Evolutionary conservation across 306 rosid species (phyloP).

Genomic region (Luffa acutangula): DNA sequence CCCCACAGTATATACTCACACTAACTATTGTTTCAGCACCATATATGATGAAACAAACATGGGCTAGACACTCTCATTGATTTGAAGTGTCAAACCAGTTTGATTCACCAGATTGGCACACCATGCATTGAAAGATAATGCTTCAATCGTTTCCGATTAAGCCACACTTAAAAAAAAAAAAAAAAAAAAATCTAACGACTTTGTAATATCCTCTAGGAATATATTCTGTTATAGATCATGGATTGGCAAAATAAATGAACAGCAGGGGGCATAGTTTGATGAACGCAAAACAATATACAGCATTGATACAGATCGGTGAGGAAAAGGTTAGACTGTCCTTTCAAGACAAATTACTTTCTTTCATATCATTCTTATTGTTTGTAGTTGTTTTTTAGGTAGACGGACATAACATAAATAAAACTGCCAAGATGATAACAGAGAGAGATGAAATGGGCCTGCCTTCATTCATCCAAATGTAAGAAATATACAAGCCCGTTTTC

Average conservation of each 20-base stretch:
- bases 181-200: background rate
- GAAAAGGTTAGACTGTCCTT: background rate
- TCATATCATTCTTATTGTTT: background rate
- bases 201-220: too few species aligned
- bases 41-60: background rate
- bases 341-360: background rate
- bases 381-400: background rate
- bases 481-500: background rate
- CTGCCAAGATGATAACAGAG: slow-evolving; percentile 11
- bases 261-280: background rate
- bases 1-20: background rate
- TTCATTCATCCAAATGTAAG: slow-evolving; percentile 12
- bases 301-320: background rate
- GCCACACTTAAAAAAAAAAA: background rate
- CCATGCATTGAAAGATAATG: background rate
- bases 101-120: background rate
- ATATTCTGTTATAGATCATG: background rate
- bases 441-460: slow-evolving; percentile 27
- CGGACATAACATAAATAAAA: too few species aligned
- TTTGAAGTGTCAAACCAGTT: background rate
- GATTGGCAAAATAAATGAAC: background rate
- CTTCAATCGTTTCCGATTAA: background rate
- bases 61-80: background rate
- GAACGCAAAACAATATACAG: background rate
- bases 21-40: background rate